These are phyloP conservation scores for Chamaenerion angustifolium DNA, from an alignment of 345 rosid species.

Conservation along the genomic window DNA sequence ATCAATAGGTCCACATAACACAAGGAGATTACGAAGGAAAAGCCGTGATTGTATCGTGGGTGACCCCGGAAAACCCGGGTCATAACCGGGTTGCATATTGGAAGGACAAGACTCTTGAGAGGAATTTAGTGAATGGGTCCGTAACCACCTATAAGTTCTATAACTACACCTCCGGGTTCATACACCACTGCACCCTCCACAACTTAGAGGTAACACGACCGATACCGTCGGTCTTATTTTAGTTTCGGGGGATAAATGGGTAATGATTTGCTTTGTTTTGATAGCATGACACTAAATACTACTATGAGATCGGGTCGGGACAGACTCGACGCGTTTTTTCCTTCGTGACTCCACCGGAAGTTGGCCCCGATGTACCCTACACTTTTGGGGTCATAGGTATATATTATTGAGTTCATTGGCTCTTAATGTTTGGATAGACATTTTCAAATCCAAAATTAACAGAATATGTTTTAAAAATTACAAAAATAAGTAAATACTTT, in stretches of 20 bases:
- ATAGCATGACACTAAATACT: constrained; percentile 30
- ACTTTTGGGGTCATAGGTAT: constrained; percentile 33
- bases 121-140: constrained; percentile 10
- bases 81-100: constrained; percentile 19
- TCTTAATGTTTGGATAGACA: no score
- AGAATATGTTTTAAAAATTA: no score
- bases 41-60: constrained; percentile 35
- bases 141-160: constrained; percentile 20
- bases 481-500: no score
- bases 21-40: constrained; percentile 33
- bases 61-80: constrained; percentile 17
- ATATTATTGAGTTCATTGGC: not conserved
- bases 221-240: not conserved
- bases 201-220: constrained; percentile 16
- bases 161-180: constrained; percentile 31
- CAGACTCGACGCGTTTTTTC: constrained; percentile 23
- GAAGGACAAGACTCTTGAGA: constrained; percentile 3
- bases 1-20: constrained; percentile 25
- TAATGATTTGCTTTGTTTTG: not conserved
- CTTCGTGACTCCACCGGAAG: constrained; percentile 30
- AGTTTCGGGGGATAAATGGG: not conserved
- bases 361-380: constrained; percentile 26
- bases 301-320: constrained; percentile 21
- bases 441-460: no score
- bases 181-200: constrained; percentile 31